A percentile compares a stretch with the other conserved stretches of the same genome.
These are phyloP conservation scores for Phytophthora tentaculata DNA, from an alignment of 352 stramenopile species.

Conservation along the genomic window DNA sequence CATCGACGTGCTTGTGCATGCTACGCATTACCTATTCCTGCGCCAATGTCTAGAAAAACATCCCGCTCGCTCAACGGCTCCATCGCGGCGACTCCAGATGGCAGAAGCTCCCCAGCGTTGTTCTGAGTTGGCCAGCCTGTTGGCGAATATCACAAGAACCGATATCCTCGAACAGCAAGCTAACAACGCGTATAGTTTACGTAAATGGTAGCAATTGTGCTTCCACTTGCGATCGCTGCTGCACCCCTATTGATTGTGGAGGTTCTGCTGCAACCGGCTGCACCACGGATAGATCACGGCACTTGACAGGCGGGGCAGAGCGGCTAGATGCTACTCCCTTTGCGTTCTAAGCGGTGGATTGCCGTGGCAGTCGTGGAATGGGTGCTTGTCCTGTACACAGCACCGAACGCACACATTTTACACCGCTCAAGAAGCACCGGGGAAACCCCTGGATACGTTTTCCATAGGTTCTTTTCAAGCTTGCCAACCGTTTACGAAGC, in stretches of 20 bases:
- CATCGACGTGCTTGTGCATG: not conserved
- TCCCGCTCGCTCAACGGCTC: not conserved
- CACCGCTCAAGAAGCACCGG: not conserved
- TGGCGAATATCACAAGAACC: not conserved
- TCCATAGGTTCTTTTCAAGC: not conserved
- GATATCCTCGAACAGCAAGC: not conserved
- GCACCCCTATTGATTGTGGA: too few relatives aligned
- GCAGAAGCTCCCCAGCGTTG: slow-evolving; percentile 6
- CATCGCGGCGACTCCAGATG: not conserved
- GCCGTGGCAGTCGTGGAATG: too few relatives aligned
- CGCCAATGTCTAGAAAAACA: slow-evolving; percentile 14
- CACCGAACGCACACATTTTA: too few relatives aligned
- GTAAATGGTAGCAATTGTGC: not conserved
- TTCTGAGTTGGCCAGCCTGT: not conserved
- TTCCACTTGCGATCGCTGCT: too few relatives aligned
- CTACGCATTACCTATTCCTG: slow-evolving; percentile 11
- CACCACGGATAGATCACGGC: too few relatives aligned
- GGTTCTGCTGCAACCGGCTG: too few relatives aligned
- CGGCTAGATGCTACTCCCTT: too few relatives aligned
- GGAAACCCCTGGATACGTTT: not conserved
- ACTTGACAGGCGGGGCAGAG: too few relatives aligned
- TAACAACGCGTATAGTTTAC: not conserved
- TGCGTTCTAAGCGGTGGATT: too few relatives aligned
- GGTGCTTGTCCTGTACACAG: too few relatives aligned
- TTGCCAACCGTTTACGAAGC: not conserved